Evolutionary conservation across 1,284 basidiomycete species (phyloP), one percentile per base, ranked within the genome.

Genomic region (Puccinia horiana): DNA sequence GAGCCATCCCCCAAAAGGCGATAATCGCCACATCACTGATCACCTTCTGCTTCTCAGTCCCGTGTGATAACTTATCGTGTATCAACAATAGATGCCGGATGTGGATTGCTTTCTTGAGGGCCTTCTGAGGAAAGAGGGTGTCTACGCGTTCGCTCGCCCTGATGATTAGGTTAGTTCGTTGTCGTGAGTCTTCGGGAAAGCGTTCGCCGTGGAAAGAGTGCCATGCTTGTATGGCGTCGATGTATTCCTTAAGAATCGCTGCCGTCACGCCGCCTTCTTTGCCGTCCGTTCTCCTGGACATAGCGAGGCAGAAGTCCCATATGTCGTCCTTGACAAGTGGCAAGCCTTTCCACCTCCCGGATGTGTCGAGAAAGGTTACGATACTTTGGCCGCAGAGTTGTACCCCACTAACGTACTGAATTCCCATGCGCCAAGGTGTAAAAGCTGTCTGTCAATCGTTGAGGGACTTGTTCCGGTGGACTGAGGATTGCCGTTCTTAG

Each of bases 1-100:
- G 1, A n/a, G n/a, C 16, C 70, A 73, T 73, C n/a, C 70, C 70
- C 70, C 70, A 73, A 42, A 73, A 73, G 42, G 70, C 37, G 1
- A 49, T 29, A 26, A 44, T 20, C 18, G 40, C 14, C 2, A 32
- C 16, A n/a, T 73, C 70, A 6, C n/a, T 18, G 1, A 26, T 29
- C 9, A 26, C 32, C 20, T 26, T 37, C 29, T 54, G 12, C 20
- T 11, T 5, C 23, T 54, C 23, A 23, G 5, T 23, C 9, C 44
- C 44, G 9, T 9, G 16, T 11, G 9, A 14, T 54, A 54, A 14
- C 5, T 23, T 11, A 54, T 54, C 52, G 5, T 14, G 5, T 54
- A 54, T 5, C 52, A 5, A 5, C 52, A 12, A 5, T 23, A 54
- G 23, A 5, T 54, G 52, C 12, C 5, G 9, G 11, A 54, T 5